Percentiles rank a stretch among this genome's conserved stretches.
Conservation (phyloP, 2,329 filamentous ascomycete species). For the Pseudogymnoascus sp. region DNA sequence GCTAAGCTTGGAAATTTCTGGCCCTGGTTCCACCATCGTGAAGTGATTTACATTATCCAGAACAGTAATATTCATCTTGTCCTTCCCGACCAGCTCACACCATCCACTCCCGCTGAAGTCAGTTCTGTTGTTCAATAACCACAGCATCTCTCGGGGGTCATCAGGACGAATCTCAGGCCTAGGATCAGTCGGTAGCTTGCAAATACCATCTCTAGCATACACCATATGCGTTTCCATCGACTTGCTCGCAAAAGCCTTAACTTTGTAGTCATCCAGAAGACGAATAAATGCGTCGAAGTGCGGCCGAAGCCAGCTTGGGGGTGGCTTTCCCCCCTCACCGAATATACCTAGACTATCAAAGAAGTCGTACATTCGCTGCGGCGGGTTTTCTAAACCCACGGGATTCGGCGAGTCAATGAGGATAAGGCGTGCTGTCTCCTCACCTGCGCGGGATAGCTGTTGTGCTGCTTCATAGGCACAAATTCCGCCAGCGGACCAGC, state of each 20-base stretch:
- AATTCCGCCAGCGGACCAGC: conserved; percentile 46
- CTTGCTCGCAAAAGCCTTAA: conserved; percentile 19
- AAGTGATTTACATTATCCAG: conserved; percentile 14
- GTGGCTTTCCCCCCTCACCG: conserved; percentile 18
- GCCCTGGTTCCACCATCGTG: conserved; percentile 12
- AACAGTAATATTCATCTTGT: conserved; percentile 2
- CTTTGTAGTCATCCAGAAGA: conserved; percentile 37
- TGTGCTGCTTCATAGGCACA: conserved; percentile 39
- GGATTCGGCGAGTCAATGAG: conserved; percentile 38
- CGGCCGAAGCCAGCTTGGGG: conserved; percentile 40
- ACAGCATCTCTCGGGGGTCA: background rate
- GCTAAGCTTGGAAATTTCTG: background rate
- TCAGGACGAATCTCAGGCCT: background rate
- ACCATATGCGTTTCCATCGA: conserved; percentile 10
- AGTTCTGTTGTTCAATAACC: conserved; percentile 12
- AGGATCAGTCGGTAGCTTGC: background rate
- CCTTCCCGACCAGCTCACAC: conserved; percentile 8
- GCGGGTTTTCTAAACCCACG: conserved; percentile 39
- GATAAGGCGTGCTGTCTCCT: conserved; percentile 32
- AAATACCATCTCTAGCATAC: background rate
- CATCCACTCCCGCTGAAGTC: conserved; percentile 12
- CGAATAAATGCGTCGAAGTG: conserved; percentile 43
- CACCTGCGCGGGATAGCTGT: conserved; percentile 31
- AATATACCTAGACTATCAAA: conserved; percentile 40
- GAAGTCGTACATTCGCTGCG: conserved; percentile 40